Base-by-base conservation (phyloP, 208 protist species). In the Acanthamoeba royreba region DNA sequence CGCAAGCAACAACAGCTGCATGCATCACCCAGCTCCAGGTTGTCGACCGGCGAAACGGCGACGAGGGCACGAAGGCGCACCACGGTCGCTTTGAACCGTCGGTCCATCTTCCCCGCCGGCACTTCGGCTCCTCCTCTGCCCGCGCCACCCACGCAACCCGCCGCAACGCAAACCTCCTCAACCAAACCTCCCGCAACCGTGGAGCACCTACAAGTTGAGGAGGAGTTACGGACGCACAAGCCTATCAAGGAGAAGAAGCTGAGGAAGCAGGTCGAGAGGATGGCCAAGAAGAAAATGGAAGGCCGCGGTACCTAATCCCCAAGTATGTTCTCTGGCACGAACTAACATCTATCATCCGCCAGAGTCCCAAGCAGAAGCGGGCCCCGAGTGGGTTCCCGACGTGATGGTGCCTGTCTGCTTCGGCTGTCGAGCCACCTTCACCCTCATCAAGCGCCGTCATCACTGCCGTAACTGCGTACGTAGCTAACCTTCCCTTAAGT, bases 391-490 rank as follows among this genome's bases (percentile, higher is more conserved):
- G 77, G 42, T 87, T 38, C 77, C 42, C 25, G 77, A 87, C 77
- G 28, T 87, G 42, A 58, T 49, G 45, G 77, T 58, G 22, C 77
- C 77, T 9, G 77, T 55, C 25, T 87, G 77, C 47, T 49, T 87
- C 45, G 45, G 47, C n/a, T 87, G 77, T 33, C 38, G 42, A 9
- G 11, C 77, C 40, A 28, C 28, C 40, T 87, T 87, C 47, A 61
- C 77, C 22, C 45, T 87, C 42, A 61, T 87, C 77, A 87, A 87
- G 35, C 42, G 77, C 25, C 77, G 77, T n/a, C 77, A 87, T 13
- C 77, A 87, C 47, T 87, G 77, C 77, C 77, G 77, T 11, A 77
- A 77, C 25, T 77, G 66, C 66, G 66, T 77, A 77, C 22, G 22
- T 13, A 13, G 13, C 66, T 19, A 13, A 40, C 66, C 11, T 77